Percentiles rank a stretch among this genome's conserved stretches.
phyloP scores from a whole-genome alignment of 768 basidiomycete genomes.

The Leccinellum luteum region DNA sequence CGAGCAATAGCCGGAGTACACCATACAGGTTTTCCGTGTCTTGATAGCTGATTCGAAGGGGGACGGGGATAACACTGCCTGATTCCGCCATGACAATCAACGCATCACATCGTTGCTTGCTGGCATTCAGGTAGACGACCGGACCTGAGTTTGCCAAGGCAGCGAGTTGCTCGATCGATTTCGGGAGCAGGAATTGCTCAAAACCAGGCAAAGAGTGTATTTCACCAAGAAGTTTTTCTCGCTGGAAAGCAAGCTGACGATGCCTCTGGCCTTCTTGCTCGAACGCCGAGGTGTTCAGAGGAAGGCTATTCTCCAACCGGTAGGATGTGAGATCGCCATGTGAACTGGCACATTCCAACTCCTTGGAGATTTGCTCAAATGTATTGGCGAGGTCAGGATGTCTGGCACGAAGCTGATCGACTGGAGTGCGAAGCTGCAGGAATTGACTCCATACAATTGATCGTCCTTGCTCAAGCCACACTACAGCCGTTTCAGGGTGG shows the following conservation, averaged over 20 bases:
- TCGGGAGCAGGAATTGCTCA: background rate
- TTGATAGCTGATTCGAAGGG: background rate
- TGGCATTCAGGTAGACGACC: background rate
- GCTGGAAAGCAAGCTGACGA: background rate
- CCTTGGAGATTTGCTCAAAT: background rate
- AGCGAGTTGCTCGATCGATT: background rate
- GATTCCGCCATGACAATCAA: background rate
- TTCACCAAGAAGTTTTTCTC: background rate
- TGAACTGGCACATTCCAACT: background rate
- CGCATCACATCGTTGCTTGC: background rate
- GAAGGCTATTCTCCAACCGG: background rate
- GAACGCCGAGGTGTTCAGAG: background rate
- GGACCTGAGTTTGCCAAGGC: background rate
- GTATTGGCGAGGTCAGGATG: background rate
- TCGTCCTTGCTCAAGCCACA: background rate
- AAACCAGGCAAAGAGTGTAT: background rate
- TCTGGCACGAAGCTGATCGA: background rate
- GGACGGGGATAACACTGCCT: background rate
- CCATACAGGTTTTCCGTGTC: background rate
- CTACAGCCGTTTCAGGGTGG: background rate
- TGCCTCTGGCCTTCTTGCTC: background rate
- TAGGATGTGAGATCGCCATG: background rate
- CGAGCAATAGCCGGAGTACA: background rate
- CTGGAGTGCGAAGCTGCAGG: background rate
- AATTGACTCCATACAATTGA: background rate